phyloP scores from a whole-genome alignment of 495 filamentous ascomycete genomes.

The Penicillium arizonense region DNA sequence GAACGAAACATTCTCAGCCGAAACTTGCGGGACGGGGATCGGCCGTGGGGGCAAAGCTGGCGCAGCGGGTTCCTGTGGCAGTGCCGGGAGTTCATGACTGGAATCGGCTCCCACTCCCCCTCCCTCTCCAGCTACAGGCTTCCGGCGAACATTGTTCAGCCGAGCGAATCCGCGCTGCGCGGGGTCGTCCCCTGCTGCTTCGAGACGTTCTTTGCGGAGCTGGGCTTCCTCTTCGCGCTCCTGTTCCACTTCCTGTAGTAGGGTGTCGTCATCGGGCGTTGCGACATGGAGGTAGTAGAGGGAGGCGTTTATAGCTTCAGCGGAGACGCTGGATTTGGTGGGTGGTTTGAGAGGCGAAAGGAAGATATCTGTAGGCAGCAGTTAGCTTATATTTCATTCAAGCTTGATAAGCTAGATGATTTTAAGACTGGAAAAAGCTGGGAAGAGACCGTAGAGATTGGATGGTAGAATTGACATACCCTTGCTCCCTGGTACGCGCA shows the following conservation, averaged over 20 bases:
- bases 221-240: slow-evolving; percentile 44
- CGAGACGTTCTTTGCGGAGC: slow-evolving; percentile 39
- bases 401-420: slow-evolving; percentile 1
- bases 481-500: slow-evolving; percentile 84
- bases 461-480: slow-evolving; percentile 48
- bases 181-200: slow-evolving; percentile 24
- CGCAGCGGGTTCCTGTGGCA: slow-evolving; percentile 12
- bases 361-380: slow-evolving; percentile 68
- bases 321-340: slow-evolving; percentile 76
- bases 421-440: neutral
- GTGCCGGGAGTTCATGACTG: neutral
- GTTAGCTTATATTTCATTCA: slow-evolving; percentile 17
- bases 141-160: slow-evolving; percentile 43
- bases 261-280: slow-evolving; percentile 54
- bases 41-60: slow-evolving; percentile 19
- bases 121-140: slow-evolving; percentile 32
- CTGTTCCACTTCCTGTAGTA: slow-evolving; percentile 46
- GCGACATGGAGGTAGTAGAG: slow-evolving; percentile 90
- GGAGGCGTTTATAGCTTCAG: slow-evolving; percentile 79
- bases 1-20: slow-evolving; percentile 25
- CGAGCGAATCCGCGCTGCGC: slow-evolving; percentile 30
- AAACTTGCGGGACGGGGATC: slow-evolving; percentile 14
- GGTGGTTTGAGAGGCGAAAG: slow-evolving; percentile 88
- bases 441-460: neutral
- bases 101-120: neutral